Conservation (phyloP, 768 basidiomycete genomes). For the Tylopilus rubrobrunneus region DNA sequence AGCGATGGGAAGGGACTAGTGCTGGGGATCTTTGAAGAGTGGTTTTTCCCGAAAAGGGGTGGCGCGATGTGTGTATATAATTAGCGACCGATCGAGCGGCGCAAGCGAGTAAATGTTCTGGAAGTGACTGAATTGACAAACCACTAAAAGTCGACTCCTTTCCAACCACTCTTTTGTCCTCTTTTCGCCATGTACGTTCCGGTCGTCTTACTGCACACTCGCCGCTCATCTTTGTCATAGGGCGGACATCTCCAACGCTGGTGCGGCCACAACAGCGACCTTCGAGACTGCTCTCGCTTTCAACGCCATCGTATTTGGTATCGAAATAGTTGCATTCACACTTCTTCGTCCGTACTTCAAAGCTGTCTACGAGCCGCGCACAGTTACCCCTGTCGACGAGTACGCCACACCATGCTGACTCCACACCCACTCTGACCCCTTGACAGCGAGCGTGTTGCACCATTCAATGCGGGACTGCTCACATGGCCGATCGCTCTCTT, state of each 20-base stretch:
- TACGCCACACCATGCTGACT: slow-evolving; percentile 24
- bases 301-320: slow-evolving; percentile 70
- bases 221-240: slow-evolving; percentile 19
- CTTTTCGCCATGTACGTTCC: slow-evolving; percentile 21
- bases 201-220: neutral
- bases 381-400: slow-evolving; percentile 52
- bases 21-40: neutral
- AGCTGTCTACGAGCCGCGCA: slow-evolving; percentile 84
- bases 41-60: slow-evolving; percentile 9
- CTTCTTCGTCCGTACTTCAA: slow-evolving; percentile 81
- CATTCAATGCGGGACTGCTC: slow-evolving; percentile 48
- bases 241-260: slow-evolving; percentile 40
- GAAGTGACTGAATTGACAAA: neutral
- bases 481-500: slow-evolving; percentile 67
- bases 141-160: slow-evolving; percentile 2
- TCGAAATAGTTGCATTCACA: slow-evolving; percentile 76
- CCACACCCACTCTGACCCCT: neutral
- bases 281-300: slow-evolving; percentile 85
- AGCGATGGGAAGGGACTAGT: neutral
- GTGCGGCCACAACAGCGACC: slow-evolving; percentile 64
- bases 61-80: slow-evolving; percentile 1
- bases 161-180: slow-evolving; percentile 14
- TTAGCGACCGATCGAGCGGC: slow-evolving; percentile 8
- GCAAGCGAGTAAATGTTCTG: slow-evolving; percentile 2
- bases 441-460: slow-evolving; percentile 52